Conservation (phyloP, 371 early-diverging fungal genomes). For the Blakeslea trispora region DNA sequence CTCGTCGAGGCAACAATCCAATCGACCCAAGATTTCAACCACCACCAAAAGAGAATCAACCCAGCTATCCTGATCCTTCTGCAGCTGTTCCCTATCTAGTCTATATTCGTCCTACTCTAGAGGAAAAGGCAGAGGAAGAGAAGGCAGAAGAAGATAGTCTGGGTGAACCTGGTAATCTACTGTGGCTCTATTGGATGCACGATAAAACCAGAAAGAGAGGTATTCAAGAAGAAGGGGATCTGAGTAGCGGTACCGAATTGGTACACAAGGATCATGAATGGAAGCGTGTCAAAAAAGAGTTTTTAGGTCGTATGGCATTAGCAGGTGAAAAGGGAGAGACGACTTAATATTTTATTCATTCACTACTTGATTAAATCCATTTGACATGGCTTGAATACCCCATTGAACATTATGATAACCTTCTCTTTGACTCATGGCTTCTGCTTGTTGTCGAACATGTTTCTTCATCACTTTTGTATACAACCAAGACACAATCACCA, state of each 20-base stretch:
- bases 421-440: constrained; percentile 19
- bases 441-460: constrained; percentile 26
- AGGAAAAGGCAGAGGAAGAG: constrained; percentile 32
- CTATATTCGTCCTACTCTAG: constrained; percentile 24
- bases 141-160: constrained; percentile 17
- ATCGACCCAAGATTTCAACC: neutral
- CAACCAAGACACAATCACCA: constrained; percentile 36
- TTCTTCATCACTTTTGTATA: constrained; percentile 33
- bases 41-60: neutral
- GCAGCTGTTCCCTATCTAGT: constrained; percentile 25
- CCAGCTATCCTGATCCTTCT: constrained; percentile 20
- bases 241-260: constrained; percentile 22
- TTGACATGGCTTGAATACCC: constrained; percentile 33
- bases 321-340: constrained; percentile 31
- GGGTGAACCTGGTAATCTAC: constrained; percentile 22
- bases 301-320: constrained; percentile 30
- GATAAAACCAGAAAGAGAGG: constrained; percentile 21
- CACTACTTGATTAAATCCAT: constrained; percentile 36
- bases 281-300: constrained; percentile 36
- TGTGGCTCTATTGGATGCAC: constrained; percentile 33
- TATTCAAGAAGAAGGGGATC: constrained; percentile 25
- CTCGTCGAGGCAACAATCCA: constrained; percentile 6
- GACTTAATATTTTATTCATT: constrained; percentile 10
- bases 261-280: constrained; percentile 20
- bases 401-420: constrained; percentile 30